Percentiles rank a stretch among this genome's conserved stretches.
phyloP scores from a whole-genome alignment of 805 yeast genomes.

The Nakazawaea ambrosiae region DNA sequence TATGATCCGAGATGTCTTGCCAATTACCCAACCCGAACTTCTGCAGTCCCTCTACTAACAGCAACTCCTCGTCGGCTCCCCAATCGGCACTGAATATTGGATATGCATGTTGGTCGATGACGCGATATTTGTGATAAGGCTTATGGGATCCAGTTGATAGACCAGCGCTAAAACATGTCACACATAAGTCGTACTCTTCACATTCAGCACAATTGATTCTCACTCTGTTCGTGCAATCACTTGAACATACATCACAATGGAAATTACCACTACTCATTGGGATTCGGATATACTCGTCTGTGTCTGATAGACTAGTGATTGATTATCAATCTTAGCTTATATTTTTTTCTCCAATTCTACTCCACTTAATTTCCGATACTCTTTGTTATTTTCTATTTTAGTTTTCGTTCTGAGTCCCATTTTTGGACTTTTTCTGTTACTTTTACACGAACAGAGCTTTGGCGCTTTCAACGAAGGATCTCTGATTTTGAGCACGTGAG shows the following conservation, averaged over 20 bases:
- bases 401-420: no score
- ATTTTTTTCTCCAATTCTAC: no score
- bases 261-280: conserved; percentile 36
- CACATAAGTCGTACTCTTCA: conserved; percentile 93
- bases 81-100: conserved; percentile 87
- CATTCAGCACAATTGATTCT: conserved; percentile 90
- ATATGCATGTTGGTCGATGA: conserved; percentile 90
- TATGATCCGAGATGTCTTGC: conserved; percentile 97
- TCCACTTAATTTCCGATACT: no score
- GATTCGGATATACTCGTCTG: not conserved
- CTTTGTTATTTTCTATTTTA: no score
- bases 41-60: conserved; percentile 87
- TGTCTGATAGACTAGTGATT: no score
- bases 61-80: conserved; percentile 98
- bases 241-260: conserved; percentile 95
- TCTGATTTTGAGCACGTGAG: no score
- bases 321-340: no score
- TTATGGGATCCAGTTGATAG: conserved; percentile 74
- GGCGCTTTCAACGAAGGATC: no score
- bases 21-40: conserved; percentile 91
- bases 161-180: conserved; percentile 92
- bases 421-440: no score
- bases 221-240: conserved; percentile 90
- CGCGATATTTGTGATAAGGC: conserved; percentile 89
- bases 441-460: no score